Evolutionary conservation across 352 stramenopile species (phyloP), one percentile per base, ranked within the genome.

Genomic region (Pythium brachiatum): DNA sequence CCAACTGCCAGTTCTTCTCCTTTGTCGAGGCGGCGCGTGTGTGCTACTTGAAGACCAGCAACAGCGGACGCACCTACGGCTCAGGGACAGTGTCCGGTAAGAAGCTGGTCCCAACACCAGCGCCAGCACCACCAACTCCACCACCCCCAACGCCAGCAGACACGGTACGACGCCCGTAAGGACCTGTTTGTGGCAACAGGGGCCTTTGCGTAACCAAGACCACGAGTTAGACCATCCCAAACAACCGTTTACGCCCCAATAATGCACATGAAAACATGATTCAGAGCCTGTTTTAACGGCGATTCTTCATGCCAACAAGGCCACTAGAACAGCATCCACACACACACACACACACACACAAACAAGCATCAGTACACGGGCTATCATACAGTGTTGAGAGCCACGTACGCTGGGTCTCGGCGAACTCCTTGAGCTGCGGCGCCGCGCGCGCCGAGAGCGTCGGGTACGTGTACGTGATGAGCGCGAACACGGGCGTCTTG

Each of bases 391-490:
- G n/a, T n/a, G 31, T 66, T 60, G 41, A 50, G 18, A 23, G 20
- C 1, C 6, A 72, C 74, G 46, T 54, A 86, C 77, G 50, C 13
- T 81, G 61, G 12, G 68, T 83, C 47, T 89, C 76, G 65, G 81
- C 91, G 51, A 93, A 93, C 7, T 88, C 79, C 62, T 90, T 86
- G 50, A 92, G 76, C 60, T 91, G 82, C 31, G 84, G 82, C 41
- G 89, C 82, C 12, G 79, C 82, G 57, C 82, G 81, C 32, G 84
- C 81, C 36, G 84, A 94, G 38, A 92, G 67, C 52, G 82, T 94
- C 62, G 84, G 84, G 60, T 90, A 90, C 41, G 79, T 72, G 71
- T 94, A 94, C 31, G 84, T 94, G 62, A 92, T 90, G 61, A 94
- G 78, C 57, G 72, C 86, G 64, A 74, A 91, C 44, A 94, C 69